Percentiles rank a stretch among this genome's conserved stretches.
These are phyloP conservation scores for Blastobotrys petasosporus DNA, from an alignment of 1,139 yeast species.

Conservation along the genomic window DNA sequence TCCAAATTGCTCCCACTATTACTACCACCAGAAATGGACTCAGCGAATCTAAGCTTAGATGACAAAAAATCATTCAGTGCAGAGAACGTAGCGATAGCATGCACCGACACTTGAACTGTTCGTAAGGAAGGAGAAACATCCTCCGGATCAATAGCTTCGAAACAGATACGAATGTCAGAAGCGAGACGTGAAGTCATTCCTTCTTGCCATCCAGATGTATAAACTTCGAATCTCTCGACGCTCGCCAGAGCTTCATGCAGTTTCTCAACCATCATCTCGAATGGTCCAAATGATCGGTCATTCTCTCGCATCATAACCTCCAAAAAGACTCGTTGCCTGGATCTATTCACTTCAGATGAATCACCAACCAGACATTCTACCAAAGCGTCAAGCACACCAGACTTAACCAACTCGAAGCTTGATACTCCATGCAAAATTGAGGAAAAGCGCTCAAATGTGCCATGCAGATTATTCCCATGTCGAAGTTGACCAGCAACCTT, in stretches of 20 bases:
- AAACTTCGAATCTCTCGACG: constrained; percentile 68
- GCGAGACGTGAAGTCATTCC: constrained; percentile 40
- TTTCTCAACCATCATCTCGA: constrained; percentile 45
- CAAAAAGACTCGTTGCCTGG: constrained; percentile 38
- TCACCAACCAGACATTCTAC: constrained; percentile 37
- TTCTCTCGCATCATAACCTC: constrained; percentile 39
- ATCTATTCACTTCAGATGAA: constrained; percentile 18
- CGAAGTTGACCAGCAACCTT: constrained; percentile 17
- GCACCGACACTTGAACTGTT: constrained; percentile 50
- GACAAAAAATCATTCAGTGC: constrained; percentile 56
- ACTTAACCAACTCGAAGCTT: constrained; percentile 68
- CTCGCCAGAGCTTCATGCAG: constrained; percentile 73
- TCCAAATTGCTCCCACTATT: neutral
- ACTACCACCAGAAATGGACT: constrained; percentile 13
- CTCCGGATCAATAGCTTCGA: constrained; percentile 36
- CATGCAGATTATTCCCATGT: constrained; percentile 21
- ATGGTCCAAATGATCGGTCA: constrained; percentile 18
- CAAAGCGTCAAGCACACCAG: constrained; percentile 55
- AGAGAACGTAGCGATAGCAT: constrained; percentile 81
- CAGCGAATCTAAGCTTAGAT: constrained; percentile 21
- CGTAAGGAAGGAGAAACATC: constrained; percentile 18
- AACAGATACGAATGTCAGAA: constrained; percentile 58
- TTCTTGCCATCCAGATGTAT: constrained; percentile 45
- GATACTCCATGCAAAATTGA: constrained; percentile 42
- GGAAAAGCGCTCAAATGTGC: constrained; percentile 44